phyloP scores from a whole-genome alignment of 2,329 filamentous ascomycete species.

The Paecilomyces niveus region DNA sequence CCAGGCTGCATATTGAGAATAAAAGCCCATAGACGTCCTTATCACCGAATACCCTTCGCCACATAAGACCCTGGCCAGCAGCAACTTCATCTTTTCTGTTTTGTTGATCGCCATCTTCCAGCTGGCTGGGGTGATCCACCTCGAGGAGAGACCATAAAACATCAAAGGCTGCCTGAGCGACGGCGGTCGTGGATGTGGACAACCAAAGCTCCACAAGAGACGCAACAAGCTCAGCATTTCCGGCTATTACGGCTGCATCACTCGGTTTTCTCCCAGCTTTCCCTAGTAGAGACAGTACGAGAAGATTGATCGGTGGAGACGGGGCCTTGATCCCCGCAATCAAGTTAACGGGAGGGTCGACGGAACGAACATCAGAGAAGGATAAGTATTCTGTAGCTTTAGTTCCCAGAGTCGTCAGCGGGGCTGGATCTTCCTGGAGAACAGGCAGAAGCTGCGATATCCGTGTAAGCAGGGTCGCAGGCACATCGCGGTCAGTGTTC shows the following conservation, averaged over 20 bases:
- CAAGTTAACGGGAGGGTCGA: slow-evolving; percentile 47
- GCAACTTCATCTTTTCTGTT: slow-evolving; percentile 13
- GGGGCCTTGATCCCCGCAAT: slow-evolving; percentile 46
- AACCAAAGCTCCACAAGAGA: slow-evolving; percentile 54
- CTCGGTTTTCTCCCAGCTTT: slow-evolving; percentile 47
- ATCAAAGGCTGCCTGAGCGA: slow-evolving; percentile 48
- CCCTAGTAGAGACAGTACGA: slow-evolving; percentile 49
- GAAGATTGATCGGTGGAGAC: slow-evolving; percentile 47
- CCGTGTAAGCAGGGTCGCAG: slow-evolving; percentile 35
- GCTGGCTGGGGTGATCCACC: slow-evolving; percentile 36
- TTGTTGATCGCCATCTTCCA: slow-evolving; percentile 18
- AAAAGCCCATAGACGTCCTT: slow-evolving; percentile 51
- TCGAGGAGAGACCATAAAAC: slow-evolving; percentile 47
- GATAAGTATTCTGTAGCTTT: slow-evolving; percentile 43
- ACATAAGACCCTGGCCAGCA: slow-evolving; percentile 48
- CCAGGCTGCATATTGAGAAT: slow-evolving; percentile 49
- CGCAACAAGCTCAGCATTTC: slow-evolving; percentile 47
- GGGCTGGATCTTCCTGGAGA: slow-evolving; percentile 52
- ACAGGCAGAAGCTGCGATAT: slow-evolving; percentile 46
- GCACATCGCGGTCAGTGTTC: slow-evolving; percentile 26
- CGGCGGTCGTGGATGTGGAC: slow-evolving; percentile 46
- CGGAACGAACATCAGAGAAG: slow-evolving; percentile 42
- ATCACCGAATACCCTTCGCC: slow-evolving; percentile 57
- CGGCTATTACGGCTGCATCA: slow-evolving; percentile 53
- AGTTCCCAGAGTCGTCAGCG: slow-evolving; percentile 46